Conservation (phyloP, 2,329 filamentous ascomycete species). For the Sphaceloma murrayae region DNA sequence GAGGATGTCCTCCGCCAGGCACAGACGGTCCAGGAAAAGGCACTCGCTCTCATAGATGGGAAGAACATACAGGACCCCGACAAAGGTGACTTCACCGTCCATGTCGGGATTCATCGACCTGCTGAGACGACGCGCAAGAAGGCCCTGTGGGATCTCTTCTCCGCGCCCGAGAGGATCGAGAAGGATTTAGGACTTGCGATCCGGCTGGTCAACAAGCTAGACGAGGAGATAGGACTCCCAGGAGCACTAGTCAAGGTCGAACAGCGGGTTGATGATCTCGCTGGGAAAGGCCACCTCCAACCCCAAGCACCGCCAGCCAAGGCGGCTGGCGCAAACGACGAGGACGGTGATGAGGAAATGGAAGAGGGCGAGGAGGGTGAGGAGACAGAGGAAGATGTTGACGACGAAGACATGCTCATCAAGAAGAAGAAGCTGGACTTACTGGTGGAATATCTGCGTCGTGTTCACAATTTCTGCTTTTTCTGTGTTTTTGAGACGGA, state of each 20-base stretch:
- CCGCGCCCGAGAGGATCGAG: constrained; percentile 83
- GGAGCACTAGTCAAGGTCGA: constrained; percentile 78
- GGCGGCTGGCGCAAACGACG: constrained; percentile 53
- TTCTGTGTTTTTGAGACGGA: constrained; percentile 99
- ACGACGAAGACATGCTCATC: constrained; percentile 77
- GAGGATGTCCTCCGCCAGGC: constrained; percentile 23
- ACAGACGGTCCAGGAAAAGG: constrained; percentile 51
- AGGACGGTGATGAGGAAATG: constrained; percentile 46
- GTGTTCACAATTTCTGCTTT: constrained; percentile 98
- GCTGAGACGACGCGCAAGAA: constrained; percentile 82
- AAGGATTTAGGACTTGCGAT: constrained; percentile 78
- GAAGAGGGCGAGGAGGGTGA: constrained; percentile 64
- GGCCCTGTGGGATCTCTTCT: constrained; percentile 93
- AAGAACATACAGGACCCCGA: constrained; percentile 94
- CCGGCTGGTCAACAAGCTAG: constrained; percentile 73
- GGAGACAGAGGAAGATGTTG: constrained; percentile 66
- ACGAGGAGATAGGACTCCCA: constrained; percentile 68
- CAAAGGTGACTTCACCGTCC: constrained; percentile 91
- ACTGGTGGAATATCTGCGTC: constrained; percentile 88
- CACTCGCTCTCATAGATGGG: constrained; percentile 87
- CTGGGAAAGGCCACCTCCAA: constrained; percentile 65
- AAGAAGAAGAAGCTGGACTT: constrained; percentile 98
- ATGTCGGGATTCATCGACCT: constrained; percentile 91
- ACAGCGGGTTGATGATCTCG: constrained; percentile 73
- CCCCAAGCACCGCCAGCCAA: constrained; percentile 47